phyloP scores from a whole-genome alignment of 2,329 filamentous ascomycete genomes.

The Akanthomyces dipterigenus region DNA sequence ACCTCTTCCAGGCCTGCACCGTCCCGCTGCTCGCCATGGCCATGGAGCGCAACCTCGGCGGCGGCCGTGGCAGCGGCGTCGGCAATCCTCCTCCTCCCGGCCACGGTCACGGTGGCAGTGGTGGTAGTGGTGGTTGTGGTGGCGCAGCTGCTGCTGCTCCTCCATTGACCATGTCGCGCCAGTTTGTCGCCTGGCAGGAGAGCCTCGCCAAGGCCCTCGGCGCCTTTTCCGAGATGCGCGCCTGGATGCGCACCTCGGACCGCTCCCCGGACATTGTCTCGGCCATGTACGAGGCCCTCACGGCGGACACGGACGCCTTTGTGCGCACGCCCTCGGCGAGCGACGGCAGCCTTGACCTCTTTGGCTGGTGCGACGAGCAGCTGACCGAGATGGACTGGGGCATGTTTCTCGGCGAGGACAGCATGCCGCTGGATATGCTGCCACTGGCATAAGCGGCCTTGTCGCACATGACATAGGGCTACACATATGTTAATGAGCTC shows the following conservation, averaged over 20 bases:
- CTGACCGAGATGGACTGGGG: constrained; percentile 22
- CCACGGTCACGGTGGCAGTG: too few relatives aligned
- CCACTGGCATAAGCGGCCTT: background rate
- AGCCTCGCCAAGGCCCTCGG: constrained; percentile 20
- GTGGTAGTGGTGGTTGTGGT: too few relatives aligned
- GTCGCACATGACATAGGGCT: background rate
- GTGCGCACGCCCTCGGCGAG: constrained; percentile 20
- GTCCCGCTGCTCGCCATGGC: constrained; percentile 24
- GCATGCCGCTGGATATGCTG: constrained; percentile 1
- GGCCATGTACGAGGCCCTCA: constrained; percentile 22
- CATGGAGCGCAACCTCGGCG: constrained; percentile 18
- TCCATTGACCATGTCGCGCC: background rate
- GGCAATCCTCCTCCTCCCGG: constrained; percentile 1
- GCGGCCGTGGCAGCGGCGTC: background rate
- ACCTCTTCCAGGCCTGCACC: constrained; percentile 27
- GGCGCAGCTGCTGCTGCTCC: background rate
- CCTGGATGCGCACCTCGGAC: constrained; percentile 22
- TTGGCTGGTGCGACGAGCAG: constrained; percentile 23
- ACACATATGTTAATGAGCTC: background rate
- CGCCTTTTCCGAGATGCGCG: constrained; percentile 22
- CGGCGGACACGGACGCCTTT: constrained; percentile 16
- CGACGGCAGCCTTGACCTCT: constrained; percentile 20
- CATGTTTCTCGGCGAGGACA: constrained; percentile 20
- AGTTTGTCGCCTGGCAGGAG: constrained; percentile 17
- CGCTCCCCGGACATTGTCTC: constrained; percentile 21